Conservation (phyloP, 495 filamentous ascomycete species). For the Clavariopsis aquatica region DNA sequence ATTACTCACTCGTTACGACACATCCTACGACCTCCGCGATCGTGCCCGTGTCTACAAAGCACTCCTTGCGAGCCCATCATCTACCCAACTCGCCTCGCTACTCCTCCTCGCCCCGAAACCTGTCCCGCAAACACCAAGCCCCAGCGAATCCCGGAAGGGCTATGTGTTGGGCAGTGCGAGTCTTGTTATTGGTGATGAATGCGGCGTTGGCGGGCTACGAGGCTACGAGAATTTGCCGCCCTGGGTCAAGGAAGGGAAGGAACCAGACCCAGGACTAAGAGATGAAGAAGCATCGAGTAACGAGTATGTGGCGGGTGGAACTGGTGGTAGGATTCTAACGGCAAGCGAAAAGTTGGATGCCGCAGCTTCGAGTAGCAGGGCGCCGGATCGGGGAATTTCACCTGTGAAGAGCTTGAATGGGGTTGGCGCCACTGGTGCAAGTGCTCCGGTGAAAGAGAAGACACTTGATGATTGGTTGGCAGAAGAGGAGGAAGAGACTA, state of each 20-base stretch:
- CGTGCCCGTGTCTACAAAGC: constrained; percentile 84
- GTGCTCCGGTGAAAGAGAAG: constrained; percentile 54
- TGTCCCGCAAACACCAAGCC: constrained; percentile 80
- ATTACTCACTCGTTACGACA: constrained; percentile 84
- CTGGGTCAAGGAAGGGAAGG: constrained; percentile 79
- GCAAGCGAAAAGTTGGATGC: constrained; percentile 66
- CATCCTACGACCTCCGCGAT: constrained; percentile 91
- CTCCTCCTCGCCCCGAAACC: constrained; percentile 93
- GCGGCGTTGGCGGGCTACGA: constrained; percentile 64
- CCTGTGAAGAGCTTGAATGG: constrained; percentile 37
- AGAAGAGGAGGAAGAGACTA: constrained; percentile 59
- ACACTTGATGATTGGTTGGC: constrained; percentile 87
- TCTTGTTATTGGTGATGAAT: constrained; percentile 76
- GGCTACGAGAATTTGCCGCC: constrained; percentile 79
- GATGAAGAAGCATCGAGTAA: constrained; percentile 47
- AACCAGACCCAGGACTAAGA: constrained; percentile 75
- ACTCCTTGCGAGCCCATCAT: constrained; percentile 70
- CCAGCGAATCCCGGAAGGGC: constrained; percentile 74
- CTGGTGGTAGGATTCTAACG: constrained; percentile 53
- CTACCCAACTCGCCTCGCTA: constrained; percentile 82
- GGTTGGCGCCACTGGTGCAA: constrained; percentile 21
- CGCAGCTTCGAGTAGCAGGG: constrained; percentile 1
- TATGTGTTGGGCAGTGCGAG: constrained; percentile 80
- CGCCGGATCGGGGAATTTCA: not conserved
- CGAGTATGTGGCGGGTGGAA: constrained; percentile 43